Percentiles rank a stretch among this genome's conserved stretches.
These are phyloP conservation scores for Penicillium roqueforti DNA, from an alignment of 495 filamentous ascomycete species.

Conservation along the genomic window DNA sequence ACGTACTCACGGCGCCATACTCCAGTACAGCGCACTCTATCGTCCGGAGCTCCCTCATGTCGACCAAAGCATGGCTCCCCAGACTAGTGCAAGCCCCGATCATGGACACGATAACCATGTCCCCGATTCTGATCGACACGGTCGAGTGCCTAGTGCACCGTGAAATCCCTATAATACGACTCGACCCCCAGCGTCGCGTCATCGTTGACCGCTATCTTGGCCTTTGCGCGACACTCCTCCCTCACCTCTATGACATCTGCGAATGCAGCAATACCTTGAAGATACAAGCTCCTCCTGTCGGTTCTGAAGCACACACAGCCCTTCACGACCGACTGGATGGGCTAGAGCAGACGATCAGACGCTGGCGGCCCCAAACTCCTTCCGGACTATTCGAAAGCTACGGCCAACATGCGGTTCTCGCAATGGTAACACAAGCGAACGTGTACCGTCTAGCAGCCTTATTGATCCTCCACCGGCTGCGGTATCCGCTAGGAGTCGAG, in stretches of 20 bases:
- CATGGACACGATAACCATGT: conserved; percentile 31
- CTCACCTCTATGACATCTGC: conserved; percentile 32
- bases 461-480: conserved; percentile 31
- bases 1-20: conserved; percentile 25
- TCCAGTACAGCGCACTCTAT: conserved; percentile 27
- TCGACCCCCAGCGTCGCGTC: conserved; percentile 17
- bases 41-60: conserved; percentile 25
- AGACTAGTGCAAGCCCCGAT: conserved; percentile 20
- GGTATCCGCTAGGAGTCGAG: conserved; percentile 27
- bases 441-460: conserved; percentile 31
- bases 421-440: conserved; percentile 31
- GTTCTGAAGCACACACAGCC: conserved; percentile 3
- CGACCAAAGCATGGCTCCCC: conserved; percentile 27
- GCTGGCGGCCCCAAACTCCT: conserved; percentile 23
- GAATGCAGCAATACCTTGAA: conserved; percentile 25
- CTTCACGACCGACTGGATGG: conserved; percentile 20
- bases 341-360: conserved; percentile 20
- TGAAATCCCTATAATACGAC: conserved; percentile 31
- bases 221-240: conserved; percentile 28
- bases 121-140: conserved; percentile 31
- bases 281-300: conserved; percentile 1
- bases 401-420: conserved; percentile 22
- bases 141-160: conserved; percentile 31
- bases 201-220: conserved; percentile 34
- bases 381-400: conserved; percentile 16